Evolutionary conservation across 306 rosid genomes (phyloP), one percentile per base, ranked within the genome.

Genomic region (Fragaria vesca): DNA sequence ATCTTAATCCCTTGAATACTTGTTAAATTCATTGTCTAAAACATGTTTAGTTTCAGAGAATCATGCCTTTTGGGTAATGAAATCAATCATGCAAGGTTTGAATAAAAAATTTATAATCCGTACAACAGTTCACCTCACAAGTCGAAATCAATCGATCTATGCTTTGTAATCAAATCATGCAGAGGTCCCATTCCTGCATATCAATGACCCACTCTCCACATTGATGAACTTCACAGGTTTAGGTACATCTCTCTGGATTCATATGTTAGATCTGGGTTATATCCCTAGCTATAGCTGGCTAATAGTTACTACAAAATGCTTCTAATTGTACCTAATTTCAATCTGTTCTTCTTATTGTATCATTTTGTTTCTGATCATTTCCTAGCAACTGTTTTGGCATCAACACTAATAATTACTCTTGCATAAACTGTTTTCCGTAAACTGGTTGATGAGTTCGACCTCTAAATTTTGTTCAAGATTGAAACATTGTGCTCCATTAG

Each of bases 201-300:
- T 69, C 77, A 74, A 32, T 77, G 88, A 61, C 85, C 91, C 88
- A 81, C 83, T 62, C 83, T 62, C 20, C 40, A 61, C 72, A 81
- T 90, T 83, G 77, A 85, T 82, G 83, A 82, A 80, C 30, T 78
- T 82, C 85, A 80, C 77, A 81, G 76, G 71, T 76, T 85, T 74
- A 78, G 86, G 72, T 51, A 54, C 81, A 69, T n/a, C 75, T n/a
- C 75, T 15, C 43, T 52, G 34, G 17, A 54, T 34, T 36, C 76
- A 73, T 34, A 65, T 65, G 45, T 34, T 15, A 62, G 69, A 65
- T 34, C 46, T 65, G 69, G 9, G 0, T 6, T 20, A 20, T 20
- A 51, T 60, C 36, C 66, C 40, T 32, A 62, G 61, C 28, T 42
- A 26, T 47, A 16, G 76, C 76, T 20, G 63, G 51, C 21, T 18